Percentiles rank a stretch among this genome's conserved stretches.
Evolutionary conservation across 139 green algal genomes (phyloP).

Genomic region (Auxenochlorella pyrenoidosa): DNA sequence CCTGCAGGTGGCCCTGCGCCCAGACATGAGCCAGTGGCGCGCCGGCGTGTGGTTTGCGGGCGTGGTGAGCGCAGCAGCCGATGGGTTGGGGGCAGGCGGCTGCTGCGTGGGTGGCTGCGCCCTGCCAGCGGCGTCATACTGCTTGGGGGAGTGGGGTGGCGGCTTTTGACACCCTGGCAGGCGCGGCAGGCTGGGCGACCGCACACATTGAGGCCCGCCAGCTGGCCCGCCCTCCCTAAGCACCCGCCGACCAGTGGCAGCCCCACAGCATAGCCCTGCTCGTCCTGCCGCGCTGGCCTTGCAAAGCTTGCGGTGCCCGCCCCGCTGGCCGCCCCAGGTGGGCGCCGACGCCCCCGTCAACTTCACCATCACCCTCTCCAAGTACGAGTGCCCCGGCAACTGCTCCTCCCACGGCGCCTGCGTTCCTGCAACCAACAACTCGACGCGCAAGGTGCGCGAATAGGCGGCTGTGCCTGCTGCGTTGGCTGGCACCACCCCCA

Average conservation of each 20-base stretch:
- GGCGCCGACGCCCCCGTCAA: slow-evolving; percentile 32
- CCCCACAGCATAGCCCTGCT: neutral
- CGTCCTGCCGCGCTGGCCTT: neutral
- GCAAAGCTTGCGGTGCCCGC: too few species aligned
- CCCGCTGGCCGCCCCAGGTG: slow-evolving; percentile 41
- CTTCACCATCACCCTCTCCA: slow-evolving; percentile 51
- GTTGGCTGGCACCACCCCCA: too few species aligned
- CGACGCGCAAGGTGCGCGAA: neutral
- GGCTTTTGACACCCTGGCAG: neutral
- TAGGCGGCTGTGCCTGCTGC: neutral
- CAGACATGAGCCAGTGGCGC: slow-evolving; percentile 9
- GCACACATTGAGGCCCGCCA: too few species aligned
- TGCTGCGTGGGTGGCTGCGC: neutral
- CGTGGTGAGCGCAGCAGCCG: neutral
- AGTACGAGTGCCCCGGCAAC: slow-evolving; percentile 55
- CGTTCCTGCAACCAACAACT: neutral
- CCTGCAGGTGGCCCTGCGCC: slow-evolving; percentile 24
- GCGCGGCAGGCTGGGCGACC: too few species aligned
- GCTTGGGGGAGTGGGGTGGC: too few species aligned
- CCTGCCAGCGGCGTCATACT: neutral
- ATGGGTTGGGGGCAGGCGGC: neutral
- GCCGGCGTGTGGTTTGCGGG: slow-evolving; percentile 36
- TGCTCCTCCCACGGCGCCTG: slow-evolving; percentile 56
- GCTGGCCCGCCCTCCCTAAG: too few species aligned
- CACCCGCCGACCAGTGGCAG: neutral